Evolutionary conservation across 1,284 basidiomycete genomes (phyloP), one percentile per base, ranked within the genome.

Genomic region (Stereum hirsutum): DNA sequence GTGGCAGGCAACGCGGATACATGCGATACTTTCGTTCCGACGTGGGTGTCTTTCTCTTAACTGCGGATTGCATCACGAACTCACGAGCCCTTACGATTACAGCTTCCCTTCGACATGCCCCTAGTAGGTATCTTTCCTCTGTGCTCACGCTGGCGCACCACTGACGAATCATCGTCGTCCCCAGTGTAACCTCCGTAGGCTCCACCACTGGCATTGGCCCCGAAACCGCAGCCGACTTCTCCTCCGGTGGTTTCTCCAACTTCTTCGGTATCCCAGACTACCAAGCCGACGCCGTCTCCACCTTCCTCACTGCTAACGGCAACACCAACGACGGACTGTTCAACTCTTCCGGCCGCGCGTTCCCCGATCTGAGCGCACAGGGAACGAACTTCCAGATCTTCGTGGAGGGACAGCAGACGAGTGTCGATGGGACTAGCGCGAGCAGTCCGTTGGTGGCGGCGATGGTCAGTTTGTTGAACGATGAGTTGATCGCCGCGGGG

Each of bases 121-220:
- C n/a, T n/a, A n/a, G n/a, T n/a, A n/a, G n/a, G n/a, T n/a, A n/a
- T n/a, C n/a, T n/a, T n/a, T n/a, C n/a, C n/a, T n/a, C n/a, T n/a
- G n/a, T n/a, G n/a, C n/a, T n/a, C n/a, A n/a, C n/a, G n/a, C n/a
- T n/a, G n/a, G n/a, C n/a, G n/a, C n/a, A n/a, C n/a, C n/a, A n/a
- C n/a, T n/a, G n/a, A n/a, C n/a, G n/a, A n/a, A n/a, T n/a, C n/a
- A n/a, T n/a, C n/a, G n/a, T 37, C 44, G 44, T 80, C 57, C 80
- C 78, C 1, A 84, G 67, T 51, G 70, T 81, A 14, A 81, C 78
- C 5, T 54, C 72, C 6, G 76, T 81, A 7, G 77, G 76, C 11
- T 74, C 70, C 14, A 79, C 75, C 1, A 60, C 58, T 15, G 56
- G 68, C 40, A 66, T 66, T 50, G 68, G 68, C 52, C 72, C 75